Evolutionary conservation across 2,329 filamentous ascomycete genomes (phyloP).

Genomic region (Graphilbum fragrans): DNA sequence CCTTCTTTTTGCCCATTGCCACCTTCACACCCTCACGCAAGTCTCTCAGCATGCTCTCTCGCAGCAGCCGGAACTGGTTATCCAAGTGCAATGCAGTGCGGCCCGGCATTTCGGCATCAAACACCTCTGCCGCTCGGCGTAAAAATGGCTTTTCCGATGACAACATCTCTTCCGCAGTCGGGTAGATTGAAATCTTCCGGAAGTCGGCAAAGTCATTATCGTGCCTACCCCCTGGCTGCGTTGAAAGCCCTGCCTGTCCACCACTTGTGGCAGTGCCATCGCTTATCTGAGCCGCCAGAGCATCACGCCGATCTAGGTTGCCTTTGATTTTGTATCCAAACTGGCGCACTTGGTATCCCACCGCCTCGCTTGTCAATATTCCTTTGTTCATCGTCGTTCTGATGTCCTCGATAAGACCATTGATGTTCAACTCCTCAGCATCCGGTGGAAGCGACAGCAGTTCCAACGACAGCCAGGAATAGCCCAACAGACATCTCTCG

Average conservation of each 20-base stretch:
- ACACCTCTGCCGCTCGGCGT: slow-evolving; percentile 35
- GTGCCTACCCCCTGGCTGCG: slow-evolving; percentile 50
- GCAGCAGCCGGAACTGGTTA: slow-evolving; percentile 58
- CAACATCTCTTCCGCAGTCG: slow-evolving; percentile 51
- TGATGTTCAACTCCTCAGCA: neutral
- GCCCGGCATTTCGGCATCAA: slow-evolving; percentile 19
- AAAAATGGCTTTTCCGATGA: slow-evolving; percentile 42
- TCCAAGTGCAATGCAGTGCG: slow-evolving; percentile 45
- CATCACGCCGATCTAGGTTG: neutral
- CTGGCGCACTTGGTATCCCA: neutral
- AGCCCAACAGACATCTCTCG: neutral
- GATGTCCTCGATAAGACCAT: neutral
- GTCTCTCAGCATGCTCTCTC: slow-evolving; percentile 60
- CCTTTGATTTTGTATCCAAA: neutral
- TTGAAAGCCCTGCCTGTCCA: neutral
- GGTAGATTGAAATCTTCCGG: slow-evolving; percentile 47
- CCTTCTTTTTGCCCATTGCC: slow-evolving; percentile 34
- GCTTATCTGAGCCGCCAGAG: neutral
- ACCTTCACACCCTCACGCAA: slow-evolving; percentile 48
- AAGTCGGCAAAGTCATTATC: slow-evolving; percentile 59
- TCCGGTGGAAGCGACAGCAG: neutral
- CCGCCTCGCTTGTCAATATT: neutral
- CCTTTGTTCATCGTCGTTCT: neutral
- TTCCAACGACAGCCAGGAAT: slow-evolving; percentile 4
- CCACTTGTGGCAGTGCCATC: neutral